Evolutionary conservation across 2,329 filamentous ascomycete species (phyloP), one percentile per base, ranked within the genome.

Genomic region (Harringtonia aguacate): DNA sequence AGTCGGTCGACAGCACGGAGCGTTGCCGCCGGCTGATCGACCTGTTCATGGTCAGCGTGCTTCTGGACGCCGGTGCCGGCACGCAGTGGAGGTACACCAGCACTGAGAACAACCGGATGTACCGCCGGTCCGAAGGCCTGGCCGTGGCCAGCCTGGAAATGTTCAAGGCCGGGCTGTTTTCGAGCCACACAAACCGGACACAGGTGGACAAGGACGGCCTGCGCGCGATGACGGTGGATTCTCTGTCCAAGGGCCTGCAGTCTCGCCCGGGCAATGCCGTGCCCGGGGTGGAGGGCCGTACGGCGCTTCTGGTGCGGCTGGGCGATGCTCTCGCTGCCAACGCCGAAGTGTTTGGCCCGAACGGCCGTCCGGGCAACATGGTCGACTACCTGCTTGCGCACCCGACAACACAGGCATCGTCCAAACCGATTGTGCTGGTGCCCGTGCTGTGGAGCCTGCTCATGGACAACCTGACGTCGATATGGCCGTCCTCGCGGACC

Each of bases 351-450:
- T 98, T 95, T 61, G 90, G 90, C 21, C 72, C 75, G 2, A 80
- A 89, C 57, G 85, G 82, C 41, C 75, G 92, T 46, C 92, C 92
- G 12, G 92, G 92, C 53, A 94, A 95, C 60, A 88, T 98, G 80
- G 79, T 97, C 49, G 90, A 97, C 62, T 89, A 94, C 59, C 77
- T 97, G n/a, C 75, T 97, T 33, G 84, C 85, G 4, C 92, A 97
- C 58, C 86, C 89, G 2, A 83, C 86, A 3, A 95, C 90, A 6
- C 83, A 90, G 58, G 87, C 86, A 14, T 86, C 86, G 1, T 94
- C 88, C 1, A 84, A 88, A 39, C 86, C 90, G 1, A 87, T 95
- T 50, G 79, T 95, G 36, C 77, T 85, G 12, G 69, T 97, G 13
- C 86, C 89, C 2, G 90, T 89, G 0, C 70, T 98, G 8, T 98